phyloP scores from a whole-genome alignment of 352 stramenopile species.

The Globisporangium iwayamae region DNA sequence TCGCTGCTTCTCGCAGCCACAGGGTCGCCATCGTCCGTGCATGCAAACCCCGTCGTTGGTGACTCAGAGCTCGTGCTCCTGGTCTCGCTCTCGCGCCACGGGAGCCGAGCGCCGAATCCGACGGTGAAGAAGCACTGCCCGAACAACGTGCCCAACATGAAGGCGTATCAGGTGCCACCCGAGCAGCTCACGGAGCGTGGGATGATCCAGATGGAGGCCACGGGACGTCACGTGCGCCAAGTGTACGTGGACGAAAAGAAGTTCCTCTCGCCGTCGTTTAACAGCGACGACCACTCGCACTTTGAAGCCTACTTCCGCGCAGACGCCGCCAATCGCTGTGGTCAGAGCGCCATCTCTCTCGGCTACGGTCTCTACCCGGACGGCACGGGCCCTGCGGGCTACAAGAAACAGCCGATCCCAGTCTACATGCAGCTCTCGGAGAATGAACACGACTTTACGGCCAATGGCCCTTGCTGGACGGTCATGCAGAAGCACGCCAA shows the following conservation, averaged over 20 bases:
- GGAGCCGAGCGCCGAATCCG: conserved; percentile 67
- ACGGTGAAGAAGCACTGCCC: conserved; percentile 57
- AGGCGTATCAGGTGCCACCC: conserved; percentile 56
- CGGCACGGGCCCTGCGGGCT: conserved; percentile 54
- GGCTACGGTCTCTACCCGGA: conserved; percentile 71
- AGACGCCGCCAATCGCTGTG: conserved; percentile 62
- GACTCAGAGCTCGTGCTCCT: conserved; percentile 62
- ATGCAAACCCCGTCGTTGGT: background rate
- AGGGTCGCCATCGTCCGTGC: background rate
- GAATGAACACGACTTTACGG: conserved; percentile 79
- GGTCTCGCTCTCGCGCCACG: conserved; percentile 68
- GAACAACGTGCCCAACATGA: conserved; percentile 57
- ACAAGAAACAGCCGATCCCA: conserved; percentile 57
- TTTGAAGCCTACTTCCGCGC: conserved; percentile 79
- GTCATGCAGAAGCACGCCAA: conserved; percentile 53
- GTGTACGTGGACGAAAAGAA: conserved; percentile 62
- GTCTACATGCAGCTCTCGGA: conserved; percentile 79
- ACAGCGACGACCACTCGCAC: conserved; percentile 45
- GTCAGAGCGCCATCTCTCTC: conserved; percentile 65
- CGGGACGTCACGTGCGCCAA: conserved; percentile 61
- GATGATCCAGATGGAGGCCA: conserved; percentile 66
- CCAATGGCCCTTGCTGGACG: conserved; percentile 58
- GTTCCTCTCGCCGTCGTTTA: conserved; percentile 68
- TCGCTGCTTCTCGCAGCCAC: conserved; percentile 2
- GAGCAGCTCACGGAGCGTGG: conserved; percentile 73